These are phyloP conservation scores for Vigna reflexopilosa DNA, from an alignment of 306 rosid species.

Conservation along the genomic window DNA sequence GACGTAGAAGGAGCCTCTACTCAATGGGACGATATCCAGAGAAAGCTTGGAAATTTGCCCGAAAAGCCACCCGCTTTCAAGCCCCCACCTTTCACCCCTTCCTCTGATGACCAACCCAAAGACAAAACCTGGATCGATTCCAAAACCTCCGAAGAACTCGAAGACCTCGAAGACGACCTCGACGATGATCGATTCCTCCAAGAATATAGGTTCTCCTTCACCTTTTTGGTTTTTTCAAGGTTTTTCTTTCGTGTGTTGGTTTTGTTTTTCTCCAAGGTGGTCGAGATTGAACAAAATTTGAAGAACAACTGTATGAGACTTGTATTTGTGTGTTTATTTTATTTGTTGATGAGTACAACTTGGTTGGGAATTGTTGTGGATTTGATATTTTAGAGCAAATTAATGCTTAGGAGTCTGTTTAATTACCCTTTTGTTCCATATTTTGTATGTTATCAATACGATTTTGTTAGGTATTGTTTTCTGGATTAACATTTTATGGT, in stretches of 20 bases:
- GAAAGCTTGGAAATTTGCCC: constrained; percentile 88
- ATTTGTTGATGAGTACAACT: not conserved
- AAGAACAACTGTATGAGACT: not conserved
- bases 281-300: not conserved
- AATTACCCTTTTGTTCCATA: not conserved
- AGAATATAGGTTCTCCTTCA: constrained; percentile 68
- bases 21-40: constrained; percentile 95
- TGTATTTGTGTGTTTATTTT: not conserved
- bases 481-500: not conserved
- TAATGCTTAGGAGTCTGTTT: not conserved
- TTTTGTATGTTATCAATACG: too few species aligned
- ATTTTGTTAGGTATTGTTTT: too few species aligned
- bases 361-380: not conserved
- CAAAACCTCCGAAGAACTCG: constrained; percentile 78
- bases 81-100: constrained; percentile 80
- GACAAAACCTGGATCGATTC: constrained; percentile 83
- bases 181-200: constrained; percentile 88
- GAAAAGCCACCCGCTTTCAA: constrained; percentile 75
- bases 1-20: constrained; percentile 94
- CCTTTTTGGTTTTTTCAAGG: too few species aligned
- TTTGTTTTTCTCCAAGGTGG: not conserved
- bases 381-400: not conserved
- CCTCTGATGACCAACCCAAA: constrained; percentile 65
- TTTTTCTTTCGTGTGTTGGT: not conserved
- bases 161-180: constrained; percentile 85